These are phyloP conservation scores for Malus hybrid DNA, from an alignment of 331 rosid genomes.

Conservation along the genomic window DNA sequence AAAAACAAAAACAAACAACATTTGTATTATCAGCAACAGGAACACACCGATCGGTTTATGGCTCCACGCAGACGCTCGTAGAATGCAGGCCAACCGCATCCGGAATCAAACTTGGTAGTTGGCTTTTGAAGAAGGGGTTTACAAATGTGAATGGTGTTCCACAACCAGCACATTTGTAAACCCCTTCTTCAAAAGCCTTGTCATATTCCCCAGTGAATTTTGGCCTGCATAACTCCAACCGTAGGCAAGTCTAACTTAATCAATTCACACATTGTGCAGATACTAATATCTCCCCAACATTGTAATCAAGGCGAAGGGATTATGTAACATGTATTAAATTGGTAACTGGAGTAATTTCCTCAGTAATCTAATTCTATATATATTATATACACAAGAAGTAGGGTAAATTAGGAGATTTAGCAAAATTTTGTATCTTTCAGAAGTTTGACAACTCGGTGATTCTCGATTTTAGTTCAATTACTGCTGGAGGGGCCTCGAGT, in stretches of 20 bases:
- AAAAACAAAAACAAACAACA: neutral
- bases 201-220: conserved; percentile 75
- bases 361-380: neutral
- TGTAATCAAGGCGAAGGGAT: neutral
- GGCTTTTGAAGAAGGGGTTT: conserved; percentile 42
- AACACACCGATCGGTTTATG: conserved; percentile 59
- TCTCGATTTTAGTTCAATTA: too few species aligned
- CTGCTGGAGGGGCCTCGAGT: too few species aligned
- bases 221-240: conserved; percentile 30
- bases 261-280: neutral
- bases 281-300: neutral
- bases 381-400: neutral
- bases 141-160: conserved; percentile 33
- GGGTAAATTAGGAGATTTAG: too few species aligned
- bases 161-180: conserved; percentile 74
- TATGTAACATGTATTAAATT: neutral
- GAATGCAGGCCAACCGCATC: conserved; percentile 98
- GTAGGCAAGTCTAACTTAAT: neutral
- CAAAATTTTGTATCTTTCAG: too few species aligned
- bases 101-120: conserved; percentile 70
- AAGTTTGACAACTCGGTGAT: too few species aligned
- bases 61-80: conserved; percentile 84
- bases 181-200: conserved; percentile 59
- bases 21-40: neutral
- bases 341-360: neutral